These are phyloP conservation scores for Boletus barrowsii DNA, from an alignment of 768 basidiomycete species.

Conservation along the genomic window DNA sequence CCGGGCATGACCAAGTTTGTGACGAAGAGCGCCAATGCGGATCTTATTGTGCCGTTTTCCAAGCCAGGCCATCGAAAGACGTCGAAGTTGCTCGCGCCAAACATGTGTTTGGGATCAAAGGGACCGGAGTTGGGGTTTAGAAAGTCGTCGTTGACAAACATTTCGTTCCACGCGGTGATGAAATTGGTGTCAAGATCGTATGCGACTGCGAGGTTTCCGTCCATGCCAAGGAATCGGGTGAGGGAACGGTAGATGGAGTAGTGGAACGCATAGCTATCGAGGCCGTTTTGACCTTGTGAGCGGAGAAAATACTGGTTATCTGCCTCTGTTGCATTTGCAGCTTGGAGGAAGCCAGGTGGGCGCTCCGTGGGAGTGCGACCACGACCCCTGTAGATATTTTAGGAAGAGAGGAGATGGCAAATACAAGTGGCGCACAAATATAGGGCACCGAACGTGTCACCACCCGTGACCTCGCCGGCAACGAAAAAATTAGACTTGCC, in stretches of 20 bases:
- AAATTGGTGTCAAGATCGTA: conserved; percentile 84
- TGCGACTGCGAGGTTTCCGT: conserved; percentile 89
- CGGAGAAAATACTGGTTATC: conserved; percentile 81
- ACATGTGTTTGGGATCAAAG: conserved; percentile 87
- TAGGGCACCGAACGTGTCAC: conserved; percentile 82
- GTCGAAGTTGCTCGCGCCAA: conserved; percentile 92
- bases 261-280: conserved; percentile 88
- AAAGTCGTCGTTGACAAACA: conserved; percentile 87
- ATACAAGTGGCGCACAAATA: conserved; percentile 59
- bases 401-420: background rate
- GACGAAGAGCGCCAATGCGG: conserved; percentile 76
- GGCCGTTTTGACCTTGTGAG: conserved; percentile 50
- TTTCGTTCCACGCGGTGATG: conserved; percentile 86
- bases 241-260: conserved; percentile 90
- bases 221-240: conserved; percentile 90
- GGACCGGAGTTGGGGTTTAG: conserved; percentile 62
- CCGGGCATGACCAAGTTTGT: conserved; percentile 83
- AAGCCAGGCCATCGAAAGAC: conserved; percentile 92
- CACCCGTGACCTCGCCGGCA: conserved; percentile 92
- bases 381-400: conserved; percentile 57
- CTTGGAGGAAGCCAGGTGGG: conserved; percentile 65
- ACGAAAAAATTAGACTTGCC: conserved; percentile 90
- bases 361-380: conserved; percentile 75
- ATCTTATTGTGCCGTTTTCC: conserved; percentile 76
- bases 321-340: conserved; percentile 59